Conservation (phyloP, 2,329 filamentous ascomycete genomes). For the Chalaropsis thielavioides region DNA sequence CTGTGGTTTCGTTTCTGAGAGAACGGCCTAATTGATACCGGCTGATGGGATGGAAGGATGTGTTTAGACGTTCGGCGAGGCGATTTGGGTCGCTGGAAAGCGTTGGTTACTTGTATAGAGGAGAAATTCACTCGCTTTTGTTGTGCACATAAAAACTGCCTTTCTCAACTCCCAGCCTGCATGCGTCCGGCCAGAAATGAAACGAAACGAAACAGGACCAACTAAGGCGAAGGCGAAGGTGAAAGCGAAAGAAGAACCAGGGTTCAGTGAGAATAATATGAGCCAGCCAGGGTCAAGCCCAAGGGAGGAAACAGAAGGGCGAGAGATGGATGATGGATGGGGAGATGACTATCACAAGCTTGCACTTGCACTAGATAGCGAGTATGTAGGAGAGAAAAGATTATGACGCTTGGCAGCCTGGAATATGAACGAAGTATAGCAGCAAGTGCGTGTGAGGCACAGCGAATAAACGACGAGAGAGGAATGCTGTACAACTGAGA, state of each 20-base stretch:
- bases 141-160: background rate
- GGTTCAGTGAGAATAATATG: background rate
- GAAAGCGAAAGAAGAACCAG: background rate
- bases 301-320: background rate
- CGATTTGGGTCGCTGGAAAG: background rate
- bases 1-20: background rate
- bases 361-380: background rate
- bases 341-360: background rate
- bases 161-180: background rate
- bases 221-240: background rate
- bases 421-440: background rate
- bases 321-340: background rate
- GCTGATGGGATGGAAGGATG: background rate
- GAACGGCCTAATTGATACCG: background rate
- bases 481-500: background rate
- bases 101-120: background rate
- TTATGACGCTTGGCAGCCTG: background rate
- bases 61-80: background rate
- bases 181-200: background rate
- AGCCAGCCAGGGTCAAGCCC: background rate
- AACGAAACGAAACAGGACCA: slow-evolving; percentile 4
- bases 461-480: background rate
- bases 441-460: background rate
- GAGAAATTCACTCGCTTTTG: slow-evolving; percentile 1
- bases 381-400: background rate